Base-by-base conservation (phyloP, 1,284 basidiomycete genomes). In the Xerocomus nothofagi region DNA sequence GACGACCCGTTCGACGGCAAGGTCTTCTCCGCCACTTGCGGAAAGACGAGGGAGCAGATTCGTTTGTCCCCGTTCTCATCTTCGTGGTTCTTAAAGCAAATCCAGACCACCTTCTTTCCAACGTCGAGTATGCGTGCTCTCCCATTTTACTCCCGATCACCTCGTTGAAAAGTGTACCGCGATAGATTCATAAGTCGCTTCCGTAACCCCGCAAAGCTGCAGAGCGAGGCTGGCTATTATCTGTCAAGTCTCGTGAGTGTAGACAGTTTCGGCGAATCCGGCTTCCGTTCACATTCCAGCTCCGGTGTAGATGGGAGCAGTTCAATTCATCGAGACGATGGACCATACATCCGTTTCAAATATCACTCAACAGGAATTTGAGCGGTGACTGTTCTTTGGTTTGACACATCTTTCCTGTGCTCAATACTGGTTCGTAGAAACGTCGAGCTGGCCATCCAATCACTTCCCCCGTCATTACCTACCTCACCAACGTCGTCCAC, bases 191-290 rank as follows among this genome's bases (percentile, higher is more conserved):
- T 99, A 64, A 93, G 88, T 60, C 86, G 96, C 17, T 99, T 99
- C 70, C 79, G 96, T 41, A 94, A 91, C 65, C 90, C 94, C 0
- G 77, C 80, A 6, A 94, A 94, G 63, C 73, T 98, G 23, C 88
- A 92, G 60, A 94, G 95, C 58, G 97, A 99, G 73, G 88, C 92
- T 9, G 97, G 95, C 0, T 99, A 99, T 69, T 99, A 99, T 68
- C 77, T 99, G 1, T 97, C 94, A 0, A 96, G 92, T 71, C 73
- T 99, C 54, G 91, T 93, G 57, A 60, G 85, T 71, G 14, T 27
- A 20, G 0, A 24, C 11, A 12, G 3, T 30, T 10, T 12, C 4
- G 24, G 34, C 21, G 11, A 42, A 30, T 15, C 15, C 5, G 7
- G 6, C 10, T 10, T 29, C n/a, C 20, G 9, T 34, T 53, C 9